Base-by-base conservation (phyloP, 129 eudicot species). In the Silybum marianum region DNA sequence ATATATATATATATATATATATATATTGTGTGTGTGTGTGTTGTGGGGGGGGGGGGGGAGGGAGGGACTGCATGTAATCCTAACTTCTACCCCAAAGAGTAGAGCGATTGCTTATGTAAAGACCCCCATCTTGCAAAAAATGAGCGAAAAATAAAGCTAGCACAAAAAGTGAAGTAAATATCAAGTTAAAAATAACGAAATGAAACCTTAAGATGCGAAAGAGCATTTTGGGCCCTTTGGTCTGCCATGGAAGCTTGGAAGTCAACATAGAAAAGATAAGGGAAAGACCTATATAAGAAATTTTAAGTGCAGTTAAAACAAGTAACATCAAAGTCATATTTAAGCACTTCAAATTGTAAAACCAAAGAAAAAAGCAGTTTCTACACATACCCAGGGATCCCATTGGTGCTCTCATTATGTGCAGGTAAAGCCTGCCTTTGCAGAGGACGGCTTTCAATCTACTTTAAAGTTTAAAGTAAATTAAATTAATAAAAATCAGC, bases 231-330 rank as follows among this genome's bases (percentile, higher is more conserved):
- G 69, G 98, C 95, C 80, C 87, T 89, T 81, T 84, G 96, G 71
- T 95, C 96, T 54, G 97, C 98, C 98, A 95, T 92, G 40, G 98
- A 95, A 72, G 98, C 97, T 92, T 92, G 96, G 78, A 95, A 95
- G 89, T 95, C 98, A 48, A 95, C 92, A 76, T 95, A 95, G 82
- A 95, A 95, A 75, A 95, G 91, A 83, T 90, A 95, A 67, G 94
- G 93, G 81, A 95, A 95, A 75, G 88, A 88, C 82, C 98, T 95
- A 88, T 30, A 80, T 73, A 82, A 60, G 30, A 46, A 65, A 13
- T 69, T 69, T 19, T 30, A 71, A 40, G 19, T 51, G 69, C 9
- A 70, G 62, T 65, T 66, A 66, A 80, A 72, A 21, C 34, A 80
- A 79, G 10, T 73, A 70, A 58, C 71, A 65, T n/a, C 19, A 51